Evolutionary conservation across 805 yeast species (phyloP).

Genomic region (Zygosaccharomyces bailii): DNA sequence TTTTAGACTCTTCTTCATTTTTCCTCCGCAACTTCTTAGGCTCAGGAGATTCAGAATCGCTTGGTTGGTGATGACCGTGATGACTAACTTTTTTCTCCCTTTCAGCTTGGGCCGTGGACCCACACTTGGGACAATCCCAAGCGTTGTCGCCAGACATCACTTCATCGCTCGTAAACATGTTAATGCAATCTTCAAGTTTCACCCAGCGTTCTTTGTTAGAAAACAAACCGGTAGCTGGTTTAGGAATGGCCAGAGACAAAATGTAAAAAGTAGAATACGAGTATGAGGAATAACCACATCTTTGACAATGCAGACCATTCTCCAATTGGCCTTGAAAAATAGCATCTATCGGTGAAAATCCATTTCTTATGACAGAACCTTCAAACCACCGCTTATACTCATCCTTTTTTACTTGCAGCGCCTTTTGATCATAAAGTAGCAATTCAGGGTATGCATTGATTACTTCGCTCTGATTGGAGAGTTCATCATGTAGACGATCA

Average conservation of each 20-base stretch:
- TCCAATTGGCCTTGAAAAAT: slow-evolving; percentile 73
- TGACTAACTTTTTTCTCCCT: neutral
- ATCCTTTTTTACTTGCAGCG: slow-evolving; percentile 34
- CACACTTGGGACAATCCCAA: slow-evolving; percentile 79
- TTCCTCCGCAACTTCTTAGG: slow-evolving; percentile 29
- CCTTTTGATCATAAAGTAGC: slow-evolving; percentile 34
- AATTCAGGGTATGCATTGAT: slow-evolving; percentile 40
- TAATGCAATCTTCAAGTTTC: slow-evolving; percentile 59
- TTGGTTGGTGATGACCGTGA: neutral
- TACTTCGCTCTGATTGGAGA: slow-evolving; percentile 41
- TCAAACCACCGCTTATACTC: slow-evolving; percentile 65
- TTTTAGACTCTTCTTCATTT: slow-evolving; percentile 15
- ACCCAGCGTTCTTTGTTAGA: slow-evolving; percentile 31
- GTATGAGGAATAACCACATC: slow-evolving; percentile 59
- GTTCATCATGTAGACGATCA: slow-evolving; percentile 67
- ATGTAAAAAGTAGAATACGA: slow-evolving; percentile 62
- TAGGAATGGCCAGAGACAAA: slow-evolving; percentile 60
- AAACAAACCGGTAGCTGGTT: slow-evolving; percentile 26
- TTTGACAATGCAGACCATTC: slow-evolving; percentile 56
- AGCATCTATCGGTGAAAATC: slow-evolving; percentile 63
- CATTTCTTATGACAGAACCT: slow-evolving; percentile 49
- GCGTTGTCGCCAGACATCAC: slow-evolving; percentile 69
- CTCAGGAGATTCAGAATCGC: slow-evolving; percentile 8
- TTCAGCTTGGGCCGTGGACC: slow-evolving; percentile 12
- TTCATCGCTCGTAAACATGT: slow-evolving; percentile 60